Base-by-base conservation (phyloP, 2,329 filamentous ascomycete genomes). In the Cladosporium sp. region DNA sequence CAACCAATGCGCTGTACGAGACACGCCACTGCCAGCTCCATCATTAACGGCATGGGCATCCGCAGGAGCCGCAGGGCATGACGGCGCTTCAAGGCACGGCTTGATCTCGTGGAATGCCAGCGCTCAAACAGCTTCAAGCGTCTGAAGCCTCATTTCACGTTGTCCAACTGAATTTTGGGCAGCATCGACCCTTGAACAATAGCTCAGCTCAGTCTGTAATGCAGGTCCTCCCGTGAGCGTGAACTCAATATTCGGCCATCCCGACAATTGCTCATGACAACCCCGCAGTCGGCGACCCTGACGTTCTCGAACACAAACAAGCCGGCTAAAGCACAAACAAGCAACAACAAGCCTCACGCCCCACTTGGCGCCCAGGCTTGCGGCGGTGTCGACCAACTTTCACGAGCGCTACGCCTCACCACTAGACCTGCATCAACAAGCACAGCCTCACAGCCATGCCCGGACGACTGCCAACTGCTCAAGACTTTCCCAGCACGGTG, bases 401-500 rank as follows among this genome's bases (percentile, higher is more conserved):
- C 47, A 19, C 8, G 30, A 9, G 22, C 22, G 22, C 22, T 47
- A 28, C 43, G 43, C 43, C 43, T 47, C 17, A 17, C 43, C 17
- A 17, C 43, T 20, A 15, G 12, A 47, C n/a, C 25, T 15, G 22
- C 25, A 50, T 8, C 17, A 50, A 40, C 28, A 50, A 47, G 22
- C 43, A 30, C 43, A 19, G 43, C 43, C 51, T 55, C 51, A 17
- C 22, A 42, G 34, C 19, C 54, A 76, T 76, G 74, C 73, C 73
- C 50, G 72, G 75, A 55, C 75, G 76, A 57, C 70, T 80, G 47
- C 78, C 78, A 37, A 73, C 68, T 3, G 65, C 65, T 38, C 65
- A 63, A 15, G 78, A 81, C 67, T 80, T 81, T 54, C 69, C 76
- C 9, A 64, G 69, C 25, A 68, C 70, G 7, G 68, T 75, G 28